phyloP scores from a whole-genome alignment of 2,329 filamentous ascomycete genomes.

The Phialophora expanda region DNA sequence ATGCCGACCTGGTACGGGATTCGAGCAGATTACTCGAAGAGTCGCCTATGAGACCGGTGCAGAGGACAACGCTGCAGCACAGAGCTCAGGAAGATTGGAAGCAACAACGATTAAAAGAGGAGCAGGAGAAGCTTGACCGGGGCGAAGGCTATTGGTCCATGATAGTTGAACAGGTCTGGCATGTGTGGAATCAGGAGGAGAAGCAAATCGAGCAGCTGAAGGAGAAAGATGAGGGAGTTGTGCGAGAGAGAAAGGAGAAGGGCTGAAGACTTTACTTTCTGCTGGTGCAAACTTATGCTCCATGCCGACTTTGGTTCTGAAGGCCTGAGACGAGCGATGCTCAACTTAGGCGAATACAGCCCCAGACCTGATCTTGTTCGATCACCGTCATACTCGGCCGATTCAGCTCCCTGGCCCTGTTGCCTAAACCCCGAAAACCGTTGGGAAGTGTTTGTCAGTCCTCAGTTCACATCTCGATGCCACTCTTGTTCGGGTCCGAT shows the following conservation, averaged over 20 bases:
- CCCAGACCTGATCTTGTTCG: background rate
- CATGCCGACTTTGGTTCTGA: background rate
- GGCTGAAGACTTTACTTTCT: constrained; percentile 7
- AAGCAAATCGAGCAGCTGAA: constrained; percentile 33
- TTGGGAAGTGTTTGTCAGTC: background rate
- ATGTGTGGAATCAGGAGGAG: constrained; percentile 46
- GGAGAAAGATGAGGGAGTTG: constrained; percentile 41
- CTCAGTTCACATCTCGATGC: background rate
- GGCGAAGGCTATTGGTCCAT: constrained; percentile 53
- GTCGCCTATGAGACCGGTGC: constrained; percentile 21
- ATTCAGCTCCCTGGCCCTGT: background rate
- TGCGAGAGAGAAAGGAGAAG: constrained; percentile 36
- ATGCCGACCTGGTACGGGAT: constrained; percentile 29
- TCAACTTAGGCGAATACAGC: background rate
- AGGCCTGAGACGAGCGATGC: background rate
- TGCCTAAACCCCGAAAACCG: background rate
- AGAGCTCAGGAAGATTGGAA: constrained; percentile 45
- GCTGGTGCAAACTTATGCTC: background rate
- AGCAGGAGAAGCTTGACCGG: constrained; percentile 45
- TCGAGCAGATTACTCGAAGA: constrained; percentile 39
- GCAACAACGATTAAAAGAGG: constrained; percentile 49
- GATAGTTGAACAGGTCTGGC: constrained; percentile 52
- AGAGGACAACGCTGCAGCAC: constrained; percentile 25
- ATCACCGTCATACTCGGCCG: background rate
- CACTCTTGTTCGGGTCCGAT: background rate